Evolutionary conservation across 1,139 yeast genomes (phyloP), one percentile per base, ranked within the genome.

Genomic region (Saccharomyces uvarum): DNA sequence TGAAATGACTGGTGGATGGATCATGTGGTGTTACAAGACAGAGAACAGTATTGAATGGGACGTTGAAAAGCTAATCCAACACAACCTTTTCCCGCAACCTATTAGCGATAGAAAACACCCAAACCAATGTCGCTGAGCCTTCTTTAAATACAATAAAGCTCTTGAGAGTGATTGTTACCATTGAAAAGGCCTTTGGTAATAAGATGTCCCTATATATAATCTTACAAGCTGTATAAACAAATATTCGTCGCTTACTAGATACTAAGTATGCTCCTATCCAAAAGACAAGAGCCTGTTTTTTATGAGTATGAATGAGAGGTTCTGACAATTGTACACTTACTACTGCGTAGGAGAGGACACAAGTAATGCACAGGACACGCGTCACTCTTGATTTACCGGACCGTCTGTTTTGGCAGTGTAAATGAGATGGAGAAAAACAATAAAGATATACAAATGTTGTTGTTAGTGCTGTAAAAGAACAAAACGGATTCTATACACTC

Each of bases 21-120:
- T 90, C 57, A 88, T 86, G 76, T 93, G 97, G 99, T 83, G 85
- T 70, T 90, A 86, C 83, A 91, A 90, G 76, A 86, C 96, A 33
- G 98, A 93, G 70, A 71, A 73, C 63, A 81, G 95, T 16, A 70
- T 85, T 52, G 98, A 91, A 69, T 93, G 98, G 98, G 96, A 88
- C 72, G 77, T 87, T 71, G 74, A 76, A 57, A 75, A 76, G 58
- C 79, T 90, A 63, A 73, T 79, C 21, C 74, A 73, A 41, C 68
- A 77, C 55, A 86, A 82, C 26, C 68, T 89, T 53, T 85, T 91
- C 79, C 98, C 98, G 53, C 84, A 77, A 66, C 97, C 97, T 31
- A 72, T 88, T 55, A 70, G 73, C 57, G 79, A 75, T 61, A 80
- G 96, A 70, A 73, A 77, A 64, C 87, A 77, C 70, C 86, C 87